Evolutionary conservation across 2,329 filamentous ascomycete species (phyloP), one percentile per base, ranked within the genome.

Genomic region (Pseudogymnoascus sp.): DNA sequence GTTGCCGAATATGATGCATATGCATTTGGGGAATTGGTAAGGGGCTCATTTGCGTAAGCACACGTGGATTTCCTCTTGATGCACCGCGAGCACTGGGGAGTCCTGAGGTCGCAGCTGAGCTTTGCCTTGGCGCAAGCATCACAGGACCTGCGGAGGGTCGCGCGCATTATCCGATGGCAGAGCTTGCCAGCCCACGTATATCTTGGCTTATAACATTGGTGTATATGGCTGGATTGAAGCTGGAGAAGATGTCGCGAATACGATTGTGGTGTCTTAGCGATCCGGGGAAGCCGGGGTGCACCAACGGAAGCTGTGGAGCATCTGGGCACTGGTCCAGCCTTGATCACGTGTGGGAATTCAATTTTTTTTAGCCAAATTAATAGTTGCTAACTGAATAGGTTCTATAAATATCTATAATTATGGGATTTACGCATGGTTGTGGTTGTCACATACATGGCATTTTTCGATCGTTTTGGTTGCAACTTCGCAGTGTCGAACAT

Each of bases 131-230:
- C 82, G 68, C 83, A 85, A 14, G 81, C 78, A 66, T 76, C 75
- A 72, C 83, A 85, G 7, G 83, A 84, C 66, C 83, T 74, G 45
- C 83, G 81, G 62, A 85, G 81, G n/a, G 81, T 83, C 66, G 73
- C 75, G 69, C 78, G 80, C 82, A 85, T 85, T 63, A 33, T 55
- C 49, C n/a, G 49, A 33, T 33, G 49, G 49, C 49, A 33, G 33
- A 33, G 23, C 49, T n/a, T 31, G 49, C 49, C 49, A 33, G 49
- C 49, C 33, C 49, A 55, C n/a, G n/a, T 33, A 14, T 33, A 33
- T 18, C 4, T 55, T 33, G 3, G 9, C 25, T 25, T 55, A 55
- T 33, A 55, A 55, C 49, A 55, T 55, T 55, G n/a, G n/a, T 18
- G 11, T 12, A 9, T 33, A 33, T 55, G 25, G 7, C 8, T 1